phyloP scores from a whole-genome alignment of 352 stramenopile genomes.

The Phytopythium litorale region DNA sequence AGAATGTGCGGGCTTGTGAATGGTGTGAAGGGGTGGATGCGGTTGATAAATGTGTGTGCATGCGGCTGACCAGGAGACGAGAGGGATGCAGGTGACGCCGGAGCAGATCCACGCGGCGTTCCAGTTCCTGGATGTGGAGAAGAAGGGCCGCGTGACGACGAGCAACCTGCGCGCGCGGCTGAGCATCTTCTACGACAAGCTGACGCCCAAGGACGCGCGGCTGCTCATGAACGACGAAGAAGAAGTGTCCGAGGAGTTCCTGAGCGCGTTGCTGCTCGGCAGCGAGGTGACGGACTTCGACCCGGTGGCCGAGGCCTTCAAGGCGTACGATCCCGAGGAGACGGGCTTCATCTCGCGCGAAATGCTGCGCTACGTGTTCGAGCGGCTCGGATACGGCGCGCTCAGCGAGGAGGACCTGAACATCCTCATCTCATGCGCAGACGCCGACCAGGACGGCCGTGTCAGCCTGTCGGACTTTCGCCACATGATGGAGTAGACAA shows the following conservation, averaged over 20 bases:
- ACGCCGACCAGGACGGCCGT: conserved; percentile 77
- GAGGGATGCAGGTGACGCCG: conserved; percentile 77
- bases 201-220: conserved; percentile 77
- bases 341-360: conserved; percentile 77
- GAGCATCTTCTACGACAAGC: conserved; percentile 85
- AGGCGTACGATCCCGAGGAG: conserved; percentile 86
- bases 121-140: conserved; percentile 88
- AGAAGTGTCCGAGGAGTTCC: conserved; percentile 67
- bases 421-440: conserved; percentile 82
- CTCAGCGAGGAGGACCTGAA: conserved; percentile 82
- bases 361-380: conserved; percentile 85
- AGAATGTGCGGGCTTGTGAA: background rate
- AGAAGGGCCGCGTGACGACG: conserved; percentile 75
- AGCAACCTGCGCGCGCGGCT: conserved; percentile 75
- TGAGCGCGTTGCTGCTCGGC: conserved; percentile 74
- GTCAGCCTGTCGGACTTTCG: conserved; percentile 85
- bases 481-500: conserved; percentile 43
- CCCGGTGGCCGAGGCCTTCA: conserved; percentile 86
- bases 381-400: conserved; percentile 70
- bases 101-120: conserved; percentile 86
- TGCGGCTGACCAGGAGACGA: conserved; percentile 38
- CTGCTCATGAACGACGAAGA: conserved; percentile 85
- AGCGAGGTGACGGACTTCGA: conserved; percentile 92
- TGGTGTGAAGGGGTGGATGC: background rate
- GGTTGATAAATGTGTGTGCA: background rate